phyloP scores from a whole-genome alignment of 805 yeast species.

The Myxozyma melibiosi region DNA sequence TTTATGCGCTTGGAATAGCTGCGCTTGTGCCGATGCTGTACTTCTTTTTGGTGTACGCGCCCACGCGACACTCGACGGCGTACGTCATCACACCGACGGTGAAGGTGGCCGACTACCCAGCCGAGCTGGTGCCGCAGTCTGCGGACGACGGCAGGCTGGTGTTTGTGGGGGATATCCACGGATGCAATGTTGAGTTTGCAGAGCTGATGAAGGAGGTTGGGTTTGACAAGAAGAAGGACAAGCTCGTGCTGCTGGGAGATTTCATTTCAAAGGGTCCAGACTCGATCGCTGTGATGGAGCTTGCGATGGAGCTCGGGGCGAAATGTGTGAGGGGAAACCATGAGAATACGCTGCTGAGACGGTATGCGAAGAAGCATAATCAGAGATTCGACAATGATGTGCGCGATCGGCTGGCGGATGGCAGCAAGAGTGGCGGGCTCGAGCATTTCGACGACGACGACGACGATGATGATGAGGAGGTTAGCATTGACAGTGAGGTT shows the following conservation, averaged over 20 bases:
- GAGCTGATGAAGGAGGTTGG: conserved; percentile 55
- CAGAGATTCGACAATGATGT: conserved; percentile 39
- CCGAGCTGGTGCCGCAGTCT: conserved; percentile 12
- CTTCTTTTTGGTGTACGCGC: conserved; percentile 22
- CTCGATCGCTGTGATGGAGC: conserved; percentile 68
- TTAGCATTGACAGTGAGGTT: neutral
- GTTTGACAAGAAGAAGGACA: conserved; percentile 54
- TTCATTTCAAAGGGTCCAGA: conserved; percentile 83
- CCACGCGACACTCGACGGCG: neutral
- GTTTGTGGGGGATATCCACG: conserved; percentile 87
- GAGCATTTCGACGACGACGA: conserved; percentile 32
- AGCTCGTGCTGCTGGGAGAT: conserved; percentile 76
- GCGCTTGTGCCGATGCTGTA: conserved; percentile 14
- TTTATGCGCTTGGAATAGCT: neutral
- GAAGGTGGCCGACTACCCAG: conserved; percentile 27
- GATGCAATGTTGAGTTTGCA: conserved; percentile 60
- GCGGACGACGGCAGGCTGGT: conserved; percentile 52
- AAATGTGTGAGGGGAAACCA: conserved; percentile 88
- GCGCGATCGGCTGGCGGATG: conserved; percentile 29
- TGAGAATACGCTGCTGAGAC: conserved; percentile 68
- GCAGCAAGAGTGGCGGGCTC: conserved; percentile 39
- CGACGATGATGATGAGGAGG: conserved; percentile 26
- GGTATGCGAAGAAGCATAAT: conserved; percentile 64
- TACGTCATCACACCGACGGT: conserved; percentile 27
- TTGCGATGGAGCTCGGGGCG: conserved; percentile 58